phyloP scores from a whole-genome alignment of 805 yeast genomes.

The Ogataea angusta region DNA sequence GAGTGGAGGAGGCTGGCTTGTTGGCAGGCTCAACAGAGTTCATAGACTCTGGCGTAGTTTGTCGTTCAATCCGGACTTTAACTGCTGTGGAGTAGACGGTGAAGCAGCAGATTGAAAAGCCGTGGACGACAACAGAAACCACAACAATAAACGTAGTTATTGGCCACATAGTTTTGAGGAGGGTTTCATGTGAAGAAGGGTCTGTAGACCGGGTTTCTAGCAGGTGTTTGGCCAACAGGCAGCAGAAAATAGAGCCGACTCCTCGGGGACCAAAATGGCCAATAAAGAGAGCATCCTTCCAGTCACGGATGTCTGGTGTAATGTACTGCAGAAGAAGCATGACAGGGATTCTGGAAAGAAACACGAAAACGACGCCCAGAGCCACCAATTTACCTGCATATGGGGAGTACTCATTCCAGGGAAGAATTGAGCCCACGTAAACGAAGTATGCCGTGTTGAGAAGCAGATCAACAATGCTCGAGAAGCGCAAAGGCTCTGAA shows the following conservation, averaged over 20 bases:
- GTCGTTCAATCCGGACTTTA: slow-evolving; percentile 32
- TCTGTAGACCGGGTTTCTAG: slow-evolving; percentile 18
- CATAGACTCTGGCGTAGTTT: background rate
- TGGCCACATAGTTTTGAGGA: slow-evolving; percentile 63
- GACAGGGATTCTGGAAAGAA: slow-evolving; percentile 80
- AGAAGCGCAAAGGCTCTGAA: slow-evolving; percentile 54
- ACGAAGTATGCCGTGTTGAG: slow-evolving; percentile 84
- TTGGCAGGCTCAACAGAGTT: background rate
- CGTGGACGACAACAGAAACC: slow-evolving; percentile 83
- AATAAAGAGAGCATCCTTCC: slow-evolving; percentile 93
- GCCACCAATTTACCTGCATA: slow-evolving; percentile 77
- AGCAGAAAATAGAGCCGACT: slow-evolving; percentile 87
- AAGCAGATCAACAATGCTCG: slow-evolving; percentile 83
- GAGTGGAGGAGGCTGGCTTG: background rate
- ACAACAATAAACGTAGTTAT: slow-evolving; percentile 75
- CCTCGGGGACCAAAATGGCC: slow-evolving; percentile 98
- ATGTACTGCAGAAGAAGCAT: slow-evolving; percentile 70
- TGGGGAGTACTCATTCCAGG: slow-evolving; percentile 77
- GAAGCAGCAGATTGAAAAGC: slow-evolving; percentile 78
- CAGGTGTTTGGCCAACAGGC: slow-evolving; percentile 68
- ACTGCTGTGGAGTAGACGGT: slow-evolving; percentile 29
- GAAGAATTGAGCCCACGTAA: slow-evolving; percentile 86
- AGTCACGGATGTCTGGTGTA: slow-evolving; percentile 81
- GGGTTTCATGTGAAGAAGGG: slow-evolving; percentile 9
- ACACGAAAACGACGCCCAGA: slow-evolving; percentile 67